Evolutionary conservation across 306 rosid genomes (phyloP).

Genomic region (Mucuna pruriens): DNA sequence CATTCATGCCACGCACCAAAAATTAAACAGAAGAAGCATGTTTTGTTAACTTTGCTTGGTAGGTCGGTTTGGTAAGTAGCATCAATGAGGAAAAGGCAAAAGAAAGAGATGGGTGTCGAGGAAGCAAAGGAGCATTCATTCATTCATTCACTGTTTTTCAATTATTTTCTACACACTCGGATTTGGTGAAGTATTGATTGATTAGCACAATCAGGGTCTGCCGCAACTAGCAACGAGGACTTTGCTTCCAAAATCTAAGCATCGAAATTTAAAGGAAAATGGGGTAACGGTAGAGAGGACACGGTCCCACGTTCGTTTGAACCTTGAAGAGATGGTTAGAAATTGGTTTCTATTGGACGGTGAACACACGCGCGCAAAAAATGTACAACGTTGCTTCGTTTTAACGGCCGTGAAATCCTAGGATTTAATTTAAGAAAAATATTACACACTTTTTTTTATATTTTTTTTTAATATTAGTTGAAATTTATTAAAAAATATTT

Average conservation of each 20-base stretch:
- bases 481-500: no score
- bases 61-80: constrained; percentile 55
- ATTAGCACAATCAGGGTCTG: background rate
- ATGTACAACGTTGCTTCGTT: background rate
- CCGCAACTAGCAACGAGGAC: background rate
- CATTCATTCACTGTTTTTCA: constrained; percentile 52
- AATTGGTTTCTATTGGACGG: constrained; percentile 20
- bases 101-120: constrained; percentile 66
- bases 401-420: background rate
- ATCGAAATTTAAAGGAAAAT: background rate
- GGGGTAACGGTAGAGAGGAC: constrained; percentile 42
- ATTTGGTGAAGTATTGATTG: constrained; percentile 5
- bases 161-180: background rate
- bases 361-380: background rate
- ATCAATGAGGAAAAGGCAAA: constrained; percentile 30
- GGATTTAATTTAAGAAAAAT: no score
- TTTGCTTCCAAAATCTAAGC: no score
- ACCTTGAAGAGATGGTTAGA: background rate
- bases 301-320: background rate
- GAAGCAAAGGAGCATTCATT: constrained; percentile 84
- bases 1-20: constrained; percentile 26
- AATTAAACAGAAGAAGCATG: constrained; percentile 6
- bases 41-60: constrained; percentile 60
- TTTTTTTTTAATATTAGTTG: no score
- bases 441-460: no score